A percentile compares a stretch with the other conserved stretches of the same genome.
Conservation (phyloP, 78 protist genomes). For the slime mould (Dictyostelium discoideum) region DNA sequence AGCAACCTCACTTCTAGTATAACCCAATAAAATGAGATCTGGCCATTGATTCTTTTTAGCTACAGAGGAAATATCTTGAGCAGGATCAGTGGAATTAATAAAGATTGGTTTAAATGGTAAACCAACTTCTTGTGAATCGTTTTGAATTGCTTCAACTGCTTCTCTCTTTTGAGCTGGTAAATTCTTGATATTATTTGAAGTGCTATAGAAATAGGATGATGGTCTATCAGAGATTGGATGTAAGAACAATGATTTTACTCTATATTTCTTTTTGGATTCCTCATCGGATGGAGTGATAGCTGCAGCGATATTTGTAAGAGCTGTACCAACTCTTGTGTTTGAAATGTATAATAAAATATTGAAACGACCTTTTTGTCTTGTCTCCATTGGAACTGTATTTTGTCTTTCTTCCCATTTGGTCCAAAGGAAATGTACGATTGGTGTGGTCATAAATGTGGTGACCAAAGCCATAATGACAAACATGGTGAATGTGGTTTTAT, state of each 20-base stretch:
- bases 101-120: slow-evolving; percentile 49
- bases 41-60: slow-evolving; percentile 24
- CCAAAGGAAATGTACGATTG: slow-evolving; percentile 69
- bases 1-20: background rate
- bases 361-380: slow-evolving; percentile 29
- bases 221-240: slow-evolving; percentile 34
- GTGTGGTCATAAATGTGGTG: slow-evolving; percentile 86
- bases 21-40: slow-evolving; percentile 26
- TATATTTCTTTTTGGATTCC: slow-evolving; percentile 29
- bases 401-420: background rate
- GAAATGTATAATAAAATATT: slow-evolving; percentile 50
- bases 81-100: slow-evolving; percentile 28
- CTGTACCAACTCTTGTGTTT: background rate
- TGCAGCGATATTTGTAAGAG: slow-evolving; percentile 27
- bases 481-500: slow-evolving; percentile 63
- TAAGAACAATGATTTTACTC: background rate
- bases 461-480: slow-evolving; percentile 87
- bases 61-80: slow-evolving; percentile 6
- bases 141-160: background rate
- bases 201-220: slow-evolving; percentile 9
- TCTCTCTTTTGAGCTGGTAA: slow-evolving; percentile 23
- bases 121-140: slow-evolving; percentile 7
- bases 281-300: background rate
- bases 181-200: background rate
- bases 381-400: slow-evolving; percentile 12